Conservation (phyloP, 78 protist species). For the Acrasis kona region DNA sequence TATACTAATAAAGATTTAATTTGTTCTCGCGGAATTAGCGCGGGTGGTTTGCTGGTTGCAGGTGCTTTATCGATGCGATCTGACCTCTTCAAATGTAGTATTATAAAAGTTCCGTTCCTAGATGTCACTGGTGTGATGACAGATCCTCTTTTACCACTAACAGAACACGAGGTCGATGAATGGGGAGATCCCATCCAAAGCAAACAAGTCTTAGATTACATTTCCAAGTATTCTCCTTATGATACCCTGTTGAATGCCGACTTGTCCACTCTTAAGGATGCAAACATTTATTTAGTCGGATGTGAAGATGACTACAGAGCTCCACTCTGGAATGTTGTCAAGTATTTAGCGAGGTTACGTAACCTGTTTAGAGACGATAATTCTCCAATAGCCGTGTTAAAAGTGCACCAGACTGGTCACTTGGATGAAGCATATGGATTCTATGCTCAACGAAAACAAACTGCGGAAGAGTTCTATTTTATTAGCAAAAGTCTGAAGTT, state of each 20-base stretch:
- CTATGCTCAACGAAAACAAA: too few species aligned
- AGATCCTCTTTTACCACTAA: constrained; percentile 52
- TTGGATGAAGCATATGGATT: too few species aligned
- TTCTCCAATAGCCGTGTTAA: too few species aligned
- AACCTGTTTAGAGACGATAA: too few species aligned
- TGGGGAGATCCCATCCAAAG: constrained; percentile 72
- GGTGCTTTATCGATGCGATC: constrained; percentile 1
- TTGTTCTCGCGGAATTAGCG: neutral
- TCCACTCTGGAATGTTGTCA: constrained; percentile 3
- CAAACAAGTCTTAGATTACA: constrained; percentile 8
- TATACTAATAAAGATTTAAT: neutral
- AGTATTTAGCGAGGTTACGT: neutral
- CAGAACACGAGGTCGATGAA: constrained; percentile 65
- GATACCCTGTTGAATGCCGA: too few species aligned
- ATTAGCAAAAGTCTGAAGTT: too few species aligned
- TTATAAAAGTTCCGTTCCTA: constrained; percentile 26
- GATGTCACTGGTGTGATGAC: constrained; percentile 39
- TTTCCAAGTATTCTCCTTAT: constrained; percentile 15
- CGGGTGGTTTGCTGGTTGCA: constrained; percentile 22
- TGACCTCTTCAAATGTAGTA: neutral
- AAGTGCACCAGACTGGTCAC: too few species aligned
- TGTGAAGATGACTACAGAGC: constrained; percentile 5
- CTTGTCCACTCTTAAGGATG: too few species aligned
- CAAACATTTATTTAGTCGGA: neutral
- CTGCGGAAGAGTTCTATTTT: too few species aligned